Conservation (phyloP, 164 flowering plant species). For the Aristolochia contorta region DNA sequence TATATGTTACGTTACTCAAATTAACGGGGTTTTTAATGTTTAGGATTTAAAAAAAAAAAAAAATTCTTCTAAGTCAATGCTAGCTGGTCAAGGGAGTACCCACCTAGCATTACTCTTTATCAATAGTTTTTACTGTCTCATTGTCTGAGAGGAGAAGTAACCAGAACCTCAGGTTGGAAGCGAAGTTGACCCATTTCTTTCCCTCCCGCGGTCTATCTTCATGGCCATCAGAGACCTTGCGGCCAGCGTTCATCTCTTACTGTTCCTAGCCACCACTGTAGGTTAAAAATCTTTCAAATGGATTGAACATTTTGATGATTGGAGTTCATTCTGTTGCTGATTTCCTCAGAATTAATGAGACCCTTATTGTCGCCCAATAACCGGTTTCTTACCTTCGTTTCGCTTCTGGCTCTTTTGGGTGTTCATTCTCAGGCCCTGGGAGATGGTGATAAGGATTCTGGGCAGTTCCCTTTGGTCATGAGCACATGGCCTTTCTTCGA, state of each 20-base stretch:
- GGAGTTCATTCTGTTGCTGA: neutral
- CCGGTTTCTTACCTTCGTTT: neutral
- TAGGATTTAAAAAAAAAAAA: too few species aligned
- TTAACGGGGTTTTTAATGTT: too few species aligned
- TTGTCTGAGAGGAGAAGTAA: too few species aligned
- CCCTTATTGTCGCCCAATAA: neutral
- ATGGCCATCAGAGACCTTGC: constrained; percentile 7
- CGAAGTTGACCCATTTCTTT: neutral
- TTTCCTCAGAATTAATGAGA: neutral
- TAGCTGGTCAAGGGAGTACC: too few species aligned
- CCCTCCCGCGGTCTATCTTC: neutral
- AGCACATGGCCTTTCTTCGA: constrained; percentile 94
- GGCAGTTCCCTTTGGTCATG: constrained; percentile 58
- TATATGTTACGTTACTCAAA: too few species aligned
- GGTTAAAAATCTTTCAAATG: neutral
- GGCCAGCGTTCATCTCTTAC: constrained; percentile 2
- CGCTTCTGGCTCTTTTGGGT: neutral
- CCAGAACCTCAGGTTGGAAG: neutral
- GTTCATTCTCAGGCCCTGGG: constrained; percentile 29
- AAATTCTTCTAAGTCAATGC: too few species aligned
- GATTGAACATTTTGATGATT: neutral
- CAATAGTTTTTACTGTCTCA: too few species aligned
- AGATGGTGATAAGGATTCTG: constrained; percentile 18
- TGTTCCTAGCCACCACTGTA: constrained; percentile 10
- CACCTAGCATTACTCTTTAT: too few species aligned